Conservation (phyloP, 495 filamentous ascomycete species). For the Hypoxylon cercidicola region DNA sequence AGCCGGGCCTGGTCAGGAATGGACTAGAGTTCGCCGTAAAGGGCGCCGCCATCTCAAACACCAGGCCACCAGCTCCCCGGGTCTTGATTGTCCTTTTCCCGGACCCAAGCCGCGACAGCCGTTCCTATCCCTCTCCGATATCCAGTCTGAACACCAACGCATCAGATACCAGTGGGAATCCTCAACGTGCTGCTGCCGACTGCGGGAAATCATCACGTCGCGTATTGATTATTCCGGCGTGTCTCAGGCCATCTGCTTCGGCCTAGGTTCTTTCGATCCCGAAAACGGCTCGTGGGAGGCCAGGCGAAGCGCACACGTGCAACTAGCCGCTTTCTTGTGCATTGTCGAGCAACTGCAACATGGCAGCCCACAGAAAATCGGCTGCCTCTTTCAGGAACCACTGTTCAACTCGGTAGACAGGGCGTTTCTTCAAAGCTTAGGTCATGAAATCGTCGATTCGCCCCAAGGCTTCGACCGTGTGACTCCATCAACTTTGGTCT, state of each 20-base stretch:
- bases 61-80: background rate
- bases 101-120: constrained; percentile 1
- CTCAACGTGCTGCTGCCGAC: constrained; percentile 22
- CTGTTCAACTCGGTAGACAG: constrained; percentile 71
- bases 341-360: constrained; percentile 57
- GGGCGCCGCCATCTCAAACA: constrained; percentile 8
- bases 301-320: constrained; percentile 55
- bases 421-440: constrained; percentile 62
- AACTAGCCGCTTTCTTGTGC: constrained; percentile 70
- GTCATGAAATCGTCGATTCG: constrained; percentile 64
- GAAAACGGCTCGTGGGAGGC: constrained; percentile 46
- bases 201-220: constrained; percentile 30
- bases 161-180: constrained; percentile 34
- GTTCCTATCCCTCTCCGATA: constrained; percentile 30
- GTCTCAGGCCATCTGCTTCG: constrained; percentile 56
- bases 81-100: background rate
- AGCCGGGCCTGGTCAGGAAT: constrained; percentile 12
- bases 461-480: constrained; percentile 68
- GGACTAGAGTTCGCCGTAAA: constrained; percentile 37
- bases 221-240: constrained; percentile 16
- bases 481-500: constrained; percentile 57
- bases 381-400: constrained; percentile 74
- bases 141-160: constrained; percentile 37
- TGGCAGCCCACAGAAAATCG: constrained; percentile 37
- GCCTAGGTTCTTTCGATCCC: constrained; percentile 57